Evolutionary conservation across 176 grass and related monocot genomes (phyloP), one percentile per base, ranked within the genome.

Genomic region (Oryza meridionalis): DNA sequence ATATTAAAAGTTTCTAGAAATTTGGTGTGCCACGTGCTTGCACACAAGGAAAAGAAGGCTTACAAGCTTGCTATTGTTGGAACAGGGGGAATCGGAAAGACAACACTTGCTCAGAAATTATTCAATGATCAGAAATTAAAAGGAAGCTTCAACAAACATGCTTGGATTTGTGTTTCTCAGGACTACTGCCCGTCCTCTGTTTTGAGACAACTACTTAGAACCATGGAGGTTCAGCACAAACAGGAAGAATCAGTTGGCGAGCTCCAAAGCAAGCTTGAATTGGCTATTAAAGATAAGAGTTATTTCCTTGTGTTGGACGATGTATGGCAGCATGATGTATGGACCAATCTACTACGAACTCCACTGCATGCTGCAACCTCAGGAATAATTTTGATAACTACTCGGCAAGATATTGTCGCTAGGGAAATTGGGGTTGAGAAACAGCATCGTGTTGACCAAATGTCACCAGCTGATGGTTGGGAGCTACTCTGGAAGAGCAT

Each of bases 121-220:
- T 88, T 77, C 61, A 66, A 86, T 55, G 78, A 86, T 21, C 15
- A 25, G 5, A 78, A 25, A 69, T n/a, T 84, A 9, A 62, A 73
- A 32, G 65, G 78, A 5, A 80, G 6, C 17, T 92, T 89, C 29
- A 25, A 80, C 11, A 63, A 43, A 38, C 74, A 63, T 9, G 42
- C 77, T 32, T 92, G 82, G 82, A 5, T 88, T 1, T 92, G 73
- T 53, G 73, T 92, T 73, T 86, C 90, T 0, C 17, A 67, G 55
- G 81, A 88, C 8, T 86, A 83, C 24, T 58, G 44, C 0, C 72
- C 63, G 17, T 25, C 27, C 27, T 2, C 69, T 12, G 0, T 92
- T 49, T 19, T 92, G 6, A 12, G 86, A 58, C 21, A 67, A 16
- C 25, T 88, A 19, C 84, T 85, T 7, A 63, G 16, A 31, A 27